A percentile compares a stretch with the other conserved stretches of the same genome.
These are phyloP conservation scores for Hansenula lynferdii DNA, from an alignment of 1,139 yeast genomes.

Conservation along the genomic window DNA sequence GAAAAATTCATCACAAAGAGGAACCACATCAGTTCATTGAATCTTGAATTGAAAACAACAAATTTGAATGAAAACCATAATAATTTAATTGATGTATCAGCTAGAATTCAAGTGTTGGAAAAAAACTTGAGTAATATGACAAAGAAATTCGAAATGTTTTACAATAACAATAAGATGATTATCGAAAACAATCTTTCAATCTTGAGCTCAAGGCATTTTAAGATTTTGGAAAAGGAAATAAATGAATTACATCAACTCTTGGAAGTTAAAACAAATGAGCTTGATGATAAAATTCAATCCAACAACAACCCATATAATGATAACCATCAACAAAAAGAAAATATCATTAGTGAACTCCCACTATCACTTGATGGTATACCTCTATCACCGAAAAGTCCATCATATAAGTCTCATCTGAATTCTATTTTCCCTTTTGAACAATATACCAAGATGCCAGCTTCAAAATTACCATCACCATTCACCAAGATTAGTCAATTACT, in stretches of 20 bases:
- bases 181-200: constrained; percentile 8
- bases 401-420: constrained; percentile 3
- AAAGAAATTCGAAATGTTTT: constrained; percentile 9
- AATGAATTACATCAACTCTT: constrained; percentile 9
- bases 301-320: not conserved
- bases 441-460: not conserved
- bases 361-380: constrained; percentile 18
- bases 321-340: not conserved
- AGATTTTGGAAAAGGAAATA: constrained; percentile 16
- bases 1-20: constrained; percentile 7
- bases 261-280: constrained; percentile 3
- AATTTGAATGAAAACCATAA: not conserved
- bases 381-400: constrained; percentile 7
- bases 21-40: constrained; percentile 1
- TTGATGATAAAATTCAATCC: constrained; percentile 4
- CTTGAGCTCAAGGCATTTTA: constrained; percentile 12
- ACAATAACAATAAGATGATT: constrained; percentile 8
- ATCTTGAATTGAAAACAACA: not conserved
- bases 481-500: not conserved
- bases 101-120: constrained; percentile 3
- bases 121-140: not conserved
- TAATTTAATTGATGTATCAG: not conserved
- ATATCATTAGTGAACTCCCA: no score
- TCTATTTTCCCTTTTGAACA: constrained; percentile 6
- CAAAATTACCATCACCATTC: not conserved